Base-by-base conservation (phyloP, 768 basidiomycete species). In the Pisolithus microcarpus region DNA sequence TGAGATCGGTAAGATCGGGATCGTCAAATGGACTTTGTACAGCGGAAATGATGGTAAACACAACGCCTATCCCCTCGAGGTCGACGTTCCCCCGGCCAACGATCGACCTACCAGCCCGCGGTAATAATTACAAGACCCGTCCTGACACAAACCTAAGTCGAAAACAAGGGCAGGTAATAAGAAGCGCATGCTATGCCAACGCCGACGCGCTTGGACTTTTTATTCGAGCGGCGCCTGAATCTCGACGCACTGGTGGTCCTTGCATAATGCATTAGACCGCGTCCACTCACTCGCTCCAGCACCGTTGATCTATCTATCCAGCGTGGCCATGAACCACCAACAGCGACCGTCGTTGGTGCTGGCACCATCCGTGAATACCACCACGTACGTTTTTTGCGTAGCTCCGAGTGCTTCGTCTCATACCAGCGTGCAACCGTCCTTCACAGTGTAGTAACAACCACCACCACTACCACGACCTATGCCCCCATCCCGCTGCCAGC, bases 381-480 rank as follows among this genome's bases (percentile, higher is more conserved):
- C 87, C 34, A 89, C 81, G 89, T 91, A 71, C 43, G 82, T 75
- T 44, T 43, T 54, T 23, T 46, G 26, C 46, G 30, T 30, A 8
- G 8, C 30, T 30, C 7, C 49, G 8, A n/a, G 24, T 48, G 10
- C 23, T 13, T 23, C 21, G 51, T 43, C 53, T 38, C 40, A 37
- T 50, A 51, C 53, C 65, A 51, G 61, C 63, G 64, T 55, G 59
- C 57, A 53, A 51, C 46, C 56, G 53, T 37, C 39, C 52, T 56
- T 38, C 57, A 36, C 62, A 92, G 90, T 49, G 87, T 92, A 60
- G 85, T 89, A 59, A 92, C 90, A 45, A 91, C 87, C n/a, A 92
- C 91, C 1, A 90, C 87, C 0, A 92, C 91, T 2, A 92, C 90
- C 1, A 92, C 91, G 2, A 82, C 85, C 10, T 91, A 92, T 71